Evolutionary conservation across 768 basidiomycete species (phyloP).

Genomic region (Basidioascus undulatus): DNA sequence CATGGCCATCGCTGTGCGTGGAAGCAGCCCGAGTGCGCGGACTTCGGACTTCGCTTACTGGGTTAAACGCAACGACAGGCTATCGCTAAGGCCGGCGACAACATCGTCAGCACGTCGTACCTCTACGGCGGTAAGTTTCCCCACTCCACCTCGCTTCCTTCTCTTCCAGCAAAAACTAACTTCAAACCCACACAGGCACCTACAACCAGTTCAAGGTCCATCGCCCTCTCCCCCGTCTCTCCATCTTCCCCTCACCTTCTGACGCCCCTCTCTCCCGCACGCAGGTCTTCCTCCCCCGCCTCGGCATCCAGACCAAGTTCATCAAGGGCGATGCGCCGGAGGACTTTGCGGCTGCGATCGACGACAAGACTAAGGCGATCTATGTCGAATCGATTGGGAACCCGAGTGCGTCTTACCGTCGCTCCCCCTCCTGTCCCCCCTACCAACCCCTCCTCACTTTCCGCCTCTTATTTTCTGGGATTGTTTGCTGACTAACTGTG

Average conservation of each 20-base stretch:
- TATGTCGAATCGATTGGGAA: slow-evolving; percentile 55
- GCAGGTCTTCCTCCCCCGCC: slow-evolving; percentile 34
- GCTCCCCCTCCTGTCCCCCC: too few species aligned
- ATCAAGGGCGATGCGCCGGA: slow-evolving; percentile 32
- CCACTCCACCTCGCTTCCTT: neutral
- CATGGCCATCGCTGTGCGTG: slow-evolving; percentile 31
- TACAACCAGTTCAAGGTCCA: slow-evolving; percentile 9
- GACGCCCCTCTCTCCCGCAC: too few species aligned
- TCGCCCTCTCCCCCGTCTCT: neutral
- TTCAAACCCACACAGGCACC: slow-evolving; percentile 1
- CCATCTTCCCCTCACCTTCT: neutral
- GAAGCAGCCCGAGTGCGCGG: too few species aligned
- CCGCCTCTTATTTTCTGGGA: neutral
- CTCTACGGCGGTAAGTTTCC: slow-evolving; percentile 43
- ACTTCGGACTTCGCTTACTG: too few species aligned
- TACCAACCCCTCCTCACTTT: too few species aligned
- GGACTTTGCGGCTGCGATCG: slow-evolving; percentile 40
- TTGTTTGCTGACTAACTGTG: neutral
- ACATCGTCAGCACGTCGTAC: slow-evolving; percentile 45
- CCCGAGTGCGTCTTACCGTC: slow-evolving; percentile 25
- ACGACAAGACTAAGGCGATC: slow-evolving; percentile 35
- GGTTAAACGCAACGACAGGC: too few species aligned
- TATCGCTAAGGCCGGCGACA: slow-evolving; percentile 41
- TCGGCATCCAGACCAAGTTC: slow-evolving; percentile 39
- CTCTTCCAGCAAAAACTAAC: neutral